A percentile compares a stretch with the other conserved stretches of the same genome.
These are phyloP conservation scores for Protomyces inundatus DNA, from an alignment of 1,139 yeast genomes.

Conservation along the genomic window DNA sequence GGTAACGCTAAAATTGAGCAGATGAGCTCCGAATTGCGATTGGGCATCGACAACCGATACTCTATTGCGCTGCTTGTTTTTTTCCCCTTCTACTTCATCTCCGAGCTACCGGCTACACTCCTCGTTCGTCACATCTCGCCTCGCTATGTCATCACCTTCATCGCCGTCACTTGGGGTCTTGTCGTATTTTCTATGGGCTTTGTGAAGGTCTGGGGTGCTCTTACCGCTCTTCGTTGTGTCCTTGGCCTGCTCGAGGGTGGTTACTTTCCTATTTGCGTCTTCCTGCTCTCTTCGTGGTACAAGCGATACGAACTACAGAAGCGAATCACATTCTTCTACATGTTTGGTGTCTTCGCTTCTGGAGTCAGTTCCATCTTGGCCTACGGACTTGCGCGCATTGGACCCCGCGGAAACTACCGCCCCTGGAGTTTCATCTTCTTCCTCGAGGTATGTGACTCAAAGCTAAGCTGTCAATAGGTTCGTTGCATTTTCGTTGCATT, in stretches of 20 bases:
- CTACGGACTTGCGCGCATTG: conserved; percentile 37
- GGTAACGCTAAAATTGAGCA: conserved; percentile 60
- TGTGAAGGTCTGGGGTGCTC: conserved; percentile 51
- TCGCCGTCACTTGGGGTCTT: conserved; percentile 30
- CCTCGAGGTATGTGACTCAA: conserved; percentile 39
- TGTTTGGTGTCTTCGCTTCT: conserved; percentile 33
- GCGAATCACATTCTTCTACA: conserved; percentile 24
- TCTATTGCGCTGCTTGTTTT: conserved; percentile 56
- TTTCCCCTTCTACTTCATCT: conserved; percentile 57
- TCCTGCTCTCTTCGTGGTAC: conserved; percentile 26
- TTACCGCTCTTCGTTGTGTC: conserved; percentile 45
- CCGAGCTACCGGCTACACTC: conserved; percentile 59
- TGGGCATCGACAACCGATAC: conserved; percentile 46
- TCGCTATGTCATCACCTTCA: conserved; percentile 40
- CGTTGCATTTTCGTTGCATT: too few relatives aligned
- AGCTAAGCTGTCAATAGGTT: too few relatives aligned
- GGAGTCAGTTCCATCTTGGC: background rate
- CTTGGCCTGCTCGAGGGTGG: conserved; percentile 29
- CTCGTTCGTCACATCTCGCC: conserved; percentile 56
- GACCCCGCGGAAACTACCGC: conserved; percentile 61
- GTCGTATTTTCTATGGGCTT: conserved; percentile 48
- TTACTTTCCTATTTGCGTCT: conserved; percentile 33
- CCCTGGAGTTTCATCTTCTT: conserved; percentile 73
- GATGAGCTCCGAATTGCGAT: conserved; percentile 44
- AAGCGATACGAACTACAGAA: conserved; percentile 25